Percentiles rank a stretch among this genome's conserved stretches.
phyloP scores from a whole-genome alignment of 176 grass and related monocot genomes.

The Bonia amplexicaulis region DNA sequence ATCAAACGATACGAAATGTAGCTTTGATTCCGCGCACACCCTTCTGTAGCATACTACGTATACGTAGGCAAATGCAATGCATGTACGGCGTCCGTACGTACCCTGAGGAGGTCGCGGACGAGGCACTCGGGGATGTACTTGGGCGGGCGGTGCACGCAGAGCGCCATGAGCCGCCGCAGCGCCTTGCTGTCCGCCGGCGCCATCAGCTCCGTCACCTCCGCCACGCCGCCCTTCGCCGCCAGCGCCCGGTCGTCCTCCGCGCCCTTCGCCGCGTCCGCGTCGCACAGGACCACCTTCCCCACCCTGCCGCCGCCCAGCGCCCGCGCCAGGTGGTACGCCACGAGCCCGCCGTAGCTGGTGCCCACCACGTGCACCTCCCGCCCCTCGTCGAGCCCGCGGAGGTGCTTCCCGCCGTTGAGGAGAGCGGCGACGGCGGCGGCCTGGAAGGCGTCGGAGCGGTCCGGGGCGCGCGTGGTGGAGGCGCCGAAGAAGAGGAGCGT shows the following conservation, averaged over 20 bases:
- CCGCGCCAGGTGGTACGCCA: constrained; percentile 73
- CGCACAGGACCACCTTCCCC: constrained; percentile 60
- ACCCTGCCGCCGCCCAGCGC: constrained; percentile 20
- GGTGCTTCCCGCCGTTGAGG: constrained; percentile 17
- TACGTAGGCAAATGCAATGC: no score
- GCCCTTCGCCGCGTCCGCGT: constrained; percentile 61
- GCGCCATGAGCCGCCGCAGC: constrained; percentile 43
- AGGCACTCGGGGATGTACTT: constrained; percentile 73
- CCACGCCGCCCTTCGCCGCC: constrained; percentile 50
- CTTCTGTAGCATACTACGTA: not conserved
- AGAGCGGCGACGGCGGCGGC: constrained; percentile 51
- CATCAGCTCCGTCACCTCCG: constrained; percentile 46
- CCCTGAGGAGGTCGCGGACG: constrained; percentile 54
- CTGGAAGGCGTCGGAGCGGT: constrained; percentile 81
- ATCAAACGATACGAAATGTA: no score
- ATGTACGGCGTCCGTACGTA: constrained; percentile 15
- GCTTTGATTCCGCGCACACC: no score
- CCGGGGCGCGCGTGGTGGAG: constrained; percentile 54
- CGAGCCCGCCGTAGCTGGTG: constrained; percentile 91
- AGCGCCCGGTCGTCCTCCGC: constrained; percentile 58
- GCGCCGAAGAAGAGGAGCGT: constrained; percentile 87
- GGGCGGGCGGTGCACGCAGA: constrained; percentile 47
- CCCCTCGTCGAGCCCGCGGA: not conserved
- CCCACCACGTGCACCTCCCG: constrained; percentile 51
- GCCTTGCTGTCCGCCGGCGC: constrained; percentile 38